Evolutionary conservation across 2,329 filamentous ascomycete genomes (phyloP).

Genomic region (Sphaerostilbella broomeana): DNA sequence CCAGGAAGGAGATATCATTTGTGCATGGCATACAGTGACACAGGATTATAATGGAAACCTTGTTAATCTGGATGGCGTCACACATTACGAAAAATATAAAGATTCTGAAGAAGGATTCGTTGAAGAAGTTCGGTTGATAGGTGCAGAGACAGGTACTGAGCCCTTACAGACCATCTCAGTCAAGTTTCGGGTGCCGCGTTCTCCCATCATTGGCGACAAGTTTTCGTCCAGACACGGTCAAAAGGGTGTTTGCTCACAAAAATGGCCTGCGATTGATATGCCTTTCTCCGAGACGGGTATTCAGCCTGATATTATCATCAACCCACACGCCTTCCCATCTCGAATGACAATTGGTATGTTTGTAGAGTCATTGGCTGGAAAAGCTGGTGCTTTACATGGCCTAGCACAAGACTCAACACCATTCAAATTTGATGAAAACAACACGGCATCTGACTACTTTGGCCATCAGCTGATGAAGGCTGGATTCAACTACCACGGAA

Average conservation of each 20-base stretch:
- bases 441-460: slow-evolving; percentile 90
- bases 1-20: slow-evolving; percentile 74
- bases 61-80: slow-evolving; percentile 78
- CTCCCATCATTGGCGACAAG: slow-evolving; percentile 94
- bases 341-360: slow-evolving; percentile 99
- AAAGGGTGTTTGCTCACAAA: slow-evolving; percentile 93
- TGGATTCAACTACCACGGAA: slow-evolving; percentile 96
- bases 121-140: slow-evolving; percentile 87
- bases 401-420: slow-evolving; percentile 94
- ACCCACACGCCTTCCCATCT: slow-evolving; percentile 97
- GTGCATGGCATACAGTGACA: slow-evolving; percentile 83
- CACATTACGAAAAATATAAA: slow-evolving; percentile 90
- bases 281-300: slow-evolving; percentile 96
- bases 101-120: slow-evolving; percentile 82
- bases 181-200: slow-evolving; percentile 85
- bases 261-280: slow-evolving; percentile 92
- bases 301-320: slow-evolving; percentile 96
- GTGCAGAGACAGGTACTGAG: slow-evolving; percentile 74
- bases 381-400: slow-evolving; percentile 88
- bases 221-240: slow-evolving; percentile 98
- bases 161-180: slow-evolving; percentile 83
- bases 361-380: slow-evolving; percentile 91
- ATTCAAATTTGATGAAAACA: slow-evolving; percentile 87
- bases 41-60: slow-evolving; percentile 72
- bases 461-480: slow-evolving; percentile 92